A percentile compares a stretch with the other conserved stretches of the same genome.
Conservation (phyloP, 73 alveolate species). For the Effrenium voratum region DNA sequence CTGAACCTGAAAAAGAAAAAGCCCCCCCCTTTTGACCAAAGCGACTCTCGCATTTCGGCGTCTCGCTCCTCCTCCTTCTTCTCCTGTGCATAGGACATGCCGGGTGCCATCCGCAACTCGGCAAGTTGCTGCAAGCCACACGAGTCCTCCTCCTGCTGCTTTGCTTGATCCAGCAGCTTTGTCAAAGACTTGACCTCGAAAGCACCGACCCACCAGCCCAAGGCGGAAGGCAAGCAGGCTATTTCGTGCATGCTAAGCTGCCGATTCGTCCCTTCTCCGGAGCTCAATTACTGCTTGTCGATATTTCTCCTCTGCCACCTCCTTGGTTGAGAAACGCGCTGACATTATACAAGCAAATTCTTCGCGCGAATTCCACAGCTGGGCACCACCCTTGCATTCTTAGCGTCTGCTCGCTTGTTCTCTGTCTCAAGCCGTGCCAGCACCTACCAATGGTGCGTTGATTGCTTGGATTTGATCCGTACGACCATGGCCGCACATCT, state of each 20-base stretch:
- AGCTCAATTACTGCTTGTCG: conserved; percentile 40
- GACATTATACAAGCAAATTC: not conserved
- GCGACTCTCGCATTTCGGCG: conserved; percentile 54
- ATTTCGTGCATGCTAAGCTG: not conserved
- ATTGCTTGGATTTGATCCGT: not conserved
- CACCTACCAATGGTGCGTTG: not conserved
- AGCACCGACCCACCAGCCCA: not conserved
- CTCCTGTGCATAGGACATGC: not conserved
- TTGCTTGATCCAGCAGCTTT: conserved; percentile 51
- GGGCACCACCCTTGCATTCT: not conserved
- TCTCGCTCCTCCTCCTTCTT: conserved; percentile 62
- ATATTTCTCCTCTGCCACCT: conserved; percentile 63
- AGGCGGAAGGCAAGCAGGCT: not conserved
- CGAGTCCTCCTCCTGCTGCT: conserved; percentile 90
- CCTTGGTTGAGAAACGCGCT: not conserved
- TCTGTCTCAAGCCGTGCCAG: conserved; percentile 48
- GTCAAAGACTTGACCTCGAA: conserved; percentile 58
- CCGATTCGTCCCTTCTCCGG: conserved; percentile 57
- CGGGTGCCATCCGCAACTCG: not conserved
- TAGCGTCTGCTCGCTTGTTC: conserved; percentile 61
- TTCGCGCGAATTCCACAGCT: not conserved
- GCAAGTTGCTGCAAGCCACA: not conserved
- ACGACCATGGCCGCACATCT: no score
- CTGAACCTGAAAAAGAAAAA: not conserved
- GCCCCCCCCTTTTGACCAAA: no score